Percentiles rank a stretch among this genome's conserved stretches.
These are phyloP conservation scores for Tolypocladium nubicola DNA, from an alignment of 2,329 filamentous ascomycete species.

Conservation along the genomic window DNA sequence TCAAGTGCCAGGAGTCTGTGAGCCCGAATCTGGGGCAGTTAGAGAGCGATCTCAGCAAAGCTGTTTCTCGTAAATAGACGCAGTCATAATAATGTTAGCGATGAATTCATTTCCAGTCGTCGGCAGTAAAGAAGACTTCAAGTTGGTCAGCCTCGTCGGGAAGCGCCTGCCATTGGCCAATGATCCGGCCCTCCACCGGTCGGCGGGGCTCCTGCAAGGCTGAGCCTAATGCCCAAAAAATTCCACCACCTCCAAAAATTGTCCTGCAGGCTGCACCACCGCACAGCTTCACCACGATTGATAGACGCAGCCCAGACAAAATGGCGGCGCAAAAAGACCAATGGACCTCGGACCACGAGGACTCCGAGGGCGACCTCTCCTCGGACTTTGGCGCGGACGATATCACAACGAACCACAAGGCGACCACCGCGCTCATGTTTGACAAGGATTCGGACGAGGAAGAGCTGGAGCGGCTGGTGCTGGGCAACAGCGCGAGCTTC, in stretches of 20 bases:
- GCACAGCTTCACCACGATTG: neutral
- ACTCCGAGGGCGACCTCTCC: slow-evolving; percentile 16
- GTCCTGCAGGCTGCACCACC: slow-evolving; percentile 4
- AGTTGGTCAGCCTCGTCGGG: neutral
- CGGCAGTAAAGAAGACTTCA: no score
- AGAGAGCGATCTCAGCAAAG: slow-evolving; percentile 23
- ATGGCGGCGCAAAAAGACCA: slow-evolving; percentile 22
- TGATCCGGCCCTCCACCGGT: neutral
- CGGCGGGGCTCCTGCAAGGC: slow-evolving; percentile 14
- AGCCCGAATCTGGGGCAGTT: slow-evolving; percentile 43
- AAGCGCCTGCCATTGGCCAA: neutral
- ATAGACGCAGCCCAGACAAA: slow-evolving; percentile 5
- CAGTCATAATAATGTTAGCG: neutral
- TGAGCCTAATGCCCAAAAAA: slow-evolving; percentile 21
- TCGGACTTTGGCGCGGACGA: slow-evolving; percentile 19
- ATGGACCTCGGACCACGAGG: slow-evolving; percentile 14
- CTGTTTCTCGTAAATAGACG: slow-evolving; percentile 5
- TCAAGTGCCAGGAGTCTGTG: slow-evolving; percentile 68
- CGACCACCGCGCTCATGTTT: slow-evolving; percentile 14
- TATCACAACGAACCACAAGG: slow-evolving; percentile 14
- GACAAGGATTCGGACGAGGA: slow-evolving; percentile 77
- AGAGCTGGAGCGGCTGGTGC: slow-evolving; percentile 77
- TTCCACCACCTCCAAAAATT: slow-evolving; percentile 11
- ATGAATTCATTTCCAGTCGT: neutral
- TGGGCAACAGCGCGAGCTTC: slow-evolving; percentile 81